phyloP scores from a whole-genome alignment of 768 basidiomycete species.

The Lactarius hatsudake region DNA sequence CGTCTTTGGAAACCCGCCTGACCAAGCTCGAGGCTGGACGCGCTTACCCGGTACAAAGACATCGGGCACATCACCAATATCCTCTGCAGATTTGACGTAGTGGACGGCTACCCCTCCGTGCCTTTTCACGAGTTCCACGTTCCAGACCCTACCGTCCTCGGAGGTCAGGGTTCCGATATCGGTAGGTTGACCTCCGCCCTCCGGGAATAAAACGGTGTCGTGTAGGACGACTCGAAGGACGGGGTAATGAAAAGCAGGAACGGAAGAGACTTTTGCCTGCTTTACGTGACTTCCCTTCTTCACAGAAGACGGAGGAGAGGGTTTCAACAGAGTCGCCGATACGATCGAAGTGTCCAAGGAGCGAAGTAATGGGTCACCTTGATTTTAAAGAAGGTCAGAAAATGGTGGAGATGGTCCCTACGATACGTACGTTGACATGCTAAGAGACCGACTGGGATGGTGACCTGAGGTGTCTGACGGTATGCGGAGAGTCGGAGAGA shows the following conservation, averaged over 20 bases:
- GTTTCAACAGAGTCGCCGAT: slow-evolving; percentile 46
- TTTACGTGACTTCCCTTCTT: slow-evolving; percentile 48
- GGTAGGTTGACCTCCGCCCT: slow-evolving; percentile 79
- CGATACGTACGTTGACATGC: slow-evolving; percentile 67
- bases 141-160: slow-evolving; percentile 47
- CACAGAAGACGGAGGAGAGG: slow-evolving; percentile 37
- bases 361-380: slow-evolving; percentile 69
- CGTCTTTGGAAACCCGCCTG: slow-evolving; percentile 61
- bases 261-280: slow-evolving; percentile 52
- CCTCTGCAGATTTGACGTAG: slow-evolving; percentile 49
- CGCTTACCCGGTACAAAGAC: slow-evolving; percentile 50
- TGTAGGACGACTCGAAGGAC: slow-evolving; percentile 66
- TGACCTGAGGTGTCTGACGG: slow-evolving; percentile 47
- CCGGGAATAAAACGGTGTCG: slow-evolving; percentile 79
- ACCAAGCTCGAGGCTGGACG: slow-evolving; percentile 52
- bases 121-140: slow-evolving; percentile 64
- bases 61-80: slow-evolving; percentile 44
- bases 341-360: slow-evolving; percentile 58
- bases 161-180: slow-evolving; percentile 61
- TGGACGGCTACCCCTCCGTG: slow-evolving; percentile 75
- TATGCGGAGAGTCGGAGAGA: slow-evolving; percentile 55
- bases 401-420: not conserved
- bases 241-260: slow-evolving; percentile 45
- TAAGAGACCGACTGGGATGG: slow-evolving; percentile 73
- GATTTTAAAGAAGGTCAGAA: slow-evolving; percentile 1